These are phyloP conservation scores for Coemansia sp. DNA, from an alignment of 192 early-diverging fungal species.

Conservation along the genomic window DNA sequence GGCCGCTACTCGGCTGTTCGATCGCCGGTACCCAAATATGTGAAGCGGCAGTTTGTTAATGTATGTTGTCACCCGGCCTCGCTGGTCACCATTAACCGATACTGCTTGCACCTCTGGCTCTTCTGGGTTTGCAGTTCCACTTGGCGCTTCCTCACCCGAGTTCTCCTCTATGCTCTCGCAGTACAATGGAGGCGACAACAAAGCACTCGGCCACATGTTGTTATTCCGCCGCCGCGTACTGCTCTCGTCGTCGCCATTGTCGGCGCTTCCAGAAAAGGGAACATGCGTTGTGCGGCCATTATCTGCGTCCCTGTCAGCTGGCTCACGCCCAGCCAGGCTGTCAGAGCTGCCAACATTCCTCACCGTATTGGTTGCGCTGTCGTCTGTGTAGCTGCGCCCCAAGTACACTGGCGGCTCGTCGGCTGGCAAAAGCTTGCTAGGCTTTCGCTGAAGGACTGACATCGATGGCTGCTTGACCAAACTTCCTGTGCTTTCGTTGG, in stretches of 20 bases:
- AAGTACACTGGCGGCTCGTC: background rate
- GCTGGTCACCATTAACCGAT: background rate
- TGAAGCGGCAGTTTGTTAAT: conserved; percentile 20
- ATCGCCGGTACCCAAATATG: conserved; percentile 13
- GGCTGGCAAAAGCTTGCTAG: background rate
- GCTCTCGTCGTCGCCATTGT: background rate
- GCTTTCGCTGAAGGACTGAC: background rate
- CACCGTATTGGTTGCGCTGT: background rate
- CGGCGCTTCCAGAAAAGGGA: background rate
- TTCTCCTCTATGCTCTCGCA: conserved; percentile 9
- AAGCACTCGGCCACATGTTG: background rate
- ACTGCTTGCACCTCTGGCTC: background rate
- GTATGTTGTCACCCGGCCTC: conserved; percentile 7
- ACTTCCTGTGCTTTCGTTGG: conserved; percentile 8
- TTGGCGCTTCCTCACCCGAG: background rate
- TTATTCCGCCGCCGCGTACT: background rate
- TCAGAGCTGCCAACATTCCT: background rate
- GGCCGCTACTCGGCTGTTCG: background rate
- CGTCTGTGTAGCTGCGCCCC: conserved; percentile 1
- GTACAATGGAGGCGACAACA: background rate
- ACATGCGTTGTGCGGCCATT: background rate
- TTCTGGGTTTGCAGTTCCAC: background rate
- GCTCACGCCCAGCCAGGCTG: background rate
- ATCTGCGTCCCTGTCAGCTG: background rate
- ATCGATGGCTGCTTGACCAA: conserved; percentile 1